Evolutionary conservation across 805 yeast genomes (phyloP).

Genomic region (Sporopachydermia lactativora): DNA sequence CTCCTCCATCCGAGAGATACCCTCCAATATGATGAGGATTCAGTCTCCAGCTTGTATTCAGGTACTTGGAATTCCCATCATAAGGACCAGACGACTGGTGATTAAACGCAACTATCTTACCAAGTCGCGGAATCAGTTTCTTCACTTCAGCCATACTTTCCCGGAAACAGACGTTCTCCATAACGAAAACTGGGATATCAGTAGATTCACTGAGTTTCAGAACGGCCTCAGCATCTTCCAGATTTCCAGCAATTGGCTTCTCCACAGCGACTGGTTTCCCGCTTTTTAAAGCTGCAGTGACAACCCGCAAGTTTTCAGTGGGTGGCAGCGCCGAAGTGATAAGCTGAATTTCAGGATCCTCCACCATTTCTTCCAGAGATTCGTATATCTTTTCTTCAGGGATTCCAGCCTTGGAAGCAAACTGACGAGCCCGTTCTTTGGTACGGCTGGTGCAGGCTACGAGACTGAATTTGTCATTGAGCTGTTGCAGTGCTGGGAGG

Average conservation of each 20-base stretch:
- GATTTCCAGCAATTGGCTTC: slow-evolving; percentile 83
- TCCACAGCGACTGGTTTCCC: slow-evolving; percentile 74
- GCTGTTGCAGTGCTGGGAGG: slow-evolving; percentile 46
- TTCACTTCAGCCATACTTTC: slow-evolving; percentile 41
- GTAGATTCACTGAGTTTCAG: slow-evolving; percentile 50
- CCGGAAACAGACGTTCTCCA: slow-evolving; percentile 79
- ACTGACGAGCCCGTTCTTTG: slow-evolving; percentile 64
- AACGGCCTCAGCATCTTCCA: slow-evolving; percentile 68
- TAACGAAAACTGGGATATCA: slow-evolving; percentile 55
- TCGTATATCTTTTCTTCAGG: slow-evolving; percentile 36
- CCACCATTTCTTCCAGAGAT: slow-evolving; percentile 47
- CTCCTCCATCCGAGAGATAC: slow-evolving; percentile 88
- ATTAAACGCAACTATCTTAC: slow-evolving; percentile 41
- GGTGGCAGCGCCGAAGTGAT: slow-evolving; percentile 84
- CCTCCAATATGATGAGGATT: slow-evolving; percentile 92
- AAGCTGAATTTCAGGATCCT: slow-evolving; percentile 53
- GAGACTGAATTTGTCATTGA: slow-evolving; percentile 38
- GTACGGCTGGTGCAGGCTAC: slow-evolving; percentile 76
- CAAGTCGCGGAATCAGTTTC: slow-evolving; percentile 48
- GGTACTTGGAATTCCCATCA: slow-evolving; percentile 42
- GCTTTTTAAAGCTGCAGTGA: slow-evolving; percentile 54
- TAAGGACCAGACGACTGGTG: slow-evolving; percentile 67
- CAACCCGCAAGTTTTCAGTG: slow-evolving; percentile 56
- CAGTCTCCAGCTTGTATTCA: slow-evolving; percentile 73
- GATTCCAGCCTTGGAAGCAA: slow-evolving; percentile 51